Evolutionary conservation across 768 basidiomycete species (phyloP), one percentile per base, ranked within the genome.

Genomic region (Suillus occidentalis): DNA sequence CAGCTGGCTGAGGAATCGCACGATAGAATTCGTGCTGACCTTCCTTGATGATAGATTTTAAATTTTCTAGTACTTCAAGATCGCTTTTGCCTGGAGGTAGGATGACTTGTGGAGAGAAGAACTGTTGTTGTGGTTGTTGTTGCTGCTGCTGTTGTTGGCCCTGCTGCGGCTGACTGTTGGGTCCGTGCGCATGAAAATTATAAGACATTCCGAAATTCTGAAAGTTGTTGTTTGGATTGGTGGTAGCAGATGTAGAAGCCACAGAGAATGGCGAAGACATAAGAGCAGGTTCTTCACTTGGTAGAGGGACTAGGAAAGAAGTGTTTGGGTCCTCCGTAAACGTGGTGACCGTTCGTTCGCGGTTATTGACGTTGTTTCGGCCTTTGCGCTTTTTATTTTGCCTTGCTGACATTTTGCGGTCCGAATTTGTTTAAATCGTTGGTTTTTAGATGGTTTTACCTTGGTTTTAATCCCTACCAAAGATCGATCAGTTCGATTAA

Each of bases 11-110:
- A 31, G 91, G 89, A 55, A 84, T 72, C 36, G 90, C 84, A 28
- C 85, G 84, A 73, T 85, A 93, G 69, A 87, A 80, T 63, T 89
- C 85, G 75, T 93, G 91, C 71, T 93, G 90, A 59, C 85, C 85
- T 39, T 80, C 82, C 71, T 87, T 89, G 76, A 93, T 92, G 63
- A 84, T 78, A 28, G 85, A 79, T 75, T 93, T 92, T 74, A 93
- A 86, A 63, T 86, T 86, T 76, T 92, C 86, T 65, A 93, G 83
- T 39, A 88, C 82, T 73, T 91, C 89, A 66, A 92, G 83, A 77
- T 92, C 91, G 72, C 80, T 83, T 70, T 85, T 81, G 9, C 87
- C 89, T 25, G 84, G 81, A 3, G 85, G 83, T 0, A 83, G 71
- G n/a, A 70, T 69, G 66, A 67, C 70, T 70, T 65, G 64, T 63